phyloP scores from a whole-genome alignment of 768 basidiomycete genomes.

The Piloderma croceum region DNA sequence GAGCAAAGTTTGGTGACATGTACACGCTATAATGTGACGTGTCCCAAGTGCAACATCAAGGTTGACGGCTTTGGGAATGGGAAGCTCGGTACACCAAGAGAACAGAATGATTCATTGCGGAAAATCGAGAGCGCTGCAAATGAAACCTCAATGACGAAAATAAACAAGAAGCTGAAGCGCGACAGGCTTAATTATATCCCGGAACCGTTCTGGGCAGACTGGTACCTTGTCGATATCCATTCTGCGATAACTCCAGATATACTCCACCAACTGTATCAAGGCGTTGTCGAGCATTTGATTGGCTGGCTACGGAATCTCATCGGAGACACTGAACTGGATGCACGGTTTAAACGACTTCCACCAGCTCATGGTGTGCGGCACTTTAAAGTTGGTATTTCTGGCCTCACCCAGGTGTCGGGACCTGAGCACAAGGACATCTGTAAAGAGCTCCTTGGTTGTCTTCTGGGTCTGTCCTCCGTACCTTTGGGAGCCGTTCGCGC shows the following conservation, averaged over 20 bases:
- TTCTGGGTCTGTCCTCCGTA: constrained; percentile 10
- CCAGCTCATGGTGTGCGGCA: constrained; percentile 29
- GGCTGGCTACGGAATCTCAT: constrained; percentile 23
- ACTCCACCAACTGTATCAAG: constrained; percentile 32
- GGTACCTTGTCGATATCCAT: constrained; percentile 24
- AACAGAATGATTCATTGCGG: background rate
- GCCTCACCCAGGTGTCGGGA: constrained; percentile 29
- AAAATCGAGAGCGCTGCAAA: constrained; percentile 7
- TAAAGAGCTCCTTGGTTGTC: constrained; percentile 21
- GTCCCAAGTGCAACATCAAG: constrained; percentile 4
- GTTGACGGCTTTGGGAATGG: constrained; percentile 1
- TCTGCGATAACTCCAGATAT: constrained; percentile 25
- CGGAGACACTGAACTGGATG: constrained; percentile 31
- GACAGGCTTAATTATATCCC: constrained; percentile 4
- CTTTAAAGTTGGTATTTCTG: constrained; percentile 32
- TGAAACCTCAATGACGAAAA: background rate
- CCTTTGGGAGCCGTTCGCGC: constrained; percentile 16
- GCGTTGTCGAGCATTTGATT: constrained; percentile 30
- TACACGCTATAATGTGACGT: constrained; percentile 26
- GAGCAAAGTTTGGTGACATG: constrained; percentile 36
- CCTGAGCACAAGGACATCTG: constrained; percentile 30
- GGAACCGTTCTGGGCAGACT: constrained; percentile 17
- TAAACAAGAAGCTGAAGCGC: constrained; percentile 1
- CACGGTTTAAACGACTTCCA: constrained; percentile 25
- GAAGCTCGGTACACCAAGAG: constrained; percentile 1